These are phyloP conservation scores for Aureobasidium pullulans DNA, from an alignment of 2,329 filamentous ascomycete genomes.

Conservation along the genomic window DNA sequence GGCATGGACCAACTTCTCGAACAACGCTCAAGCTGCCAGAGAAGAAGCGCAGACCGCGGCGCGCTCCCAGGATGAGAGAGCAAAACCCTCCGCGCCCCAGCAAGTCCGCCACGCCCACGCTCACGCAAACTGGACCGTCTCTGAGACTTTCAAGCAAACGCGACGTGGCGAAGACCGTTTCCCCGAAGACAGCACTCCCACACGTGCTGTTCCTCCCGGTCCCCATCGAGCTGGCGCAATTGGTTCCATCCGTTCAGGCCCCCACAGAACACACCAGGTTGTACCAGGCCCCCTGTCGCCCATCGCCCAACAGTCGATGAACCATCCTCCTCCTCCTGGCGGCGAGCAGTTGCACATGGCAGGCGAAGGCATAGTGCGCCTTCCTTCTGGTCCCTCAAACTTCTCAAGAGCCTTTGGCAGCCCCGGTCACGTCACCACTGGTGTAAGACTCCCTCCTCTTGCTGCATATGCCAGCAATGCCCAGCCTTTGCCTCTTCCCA, in stretches of 20 bases:
- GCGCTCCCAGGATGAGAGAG: not conserved
- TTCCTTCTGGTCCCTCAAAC: conserved; percentile 19
- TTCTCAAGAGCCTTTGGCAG: not conserved
- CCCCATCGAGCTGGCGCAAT: conserved; percentile 5
- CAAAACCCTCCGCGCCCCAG: not conserved
- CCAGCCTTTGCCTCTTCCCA: conserved; percentile 1
- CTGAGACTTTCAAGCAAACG: conserved; percentile 31
- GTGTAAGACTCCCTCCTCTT: conserved; percentile 15
- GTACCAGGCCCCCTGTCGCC: conserved; percentile 22
- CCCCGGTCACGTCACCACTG: conserved; percentile 15
- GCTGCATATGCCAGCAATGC: conserved; percentile 20
- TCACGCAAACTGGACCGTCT: conserved; percentile 15
- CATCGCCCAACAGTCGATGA: conserved; percentile 23
- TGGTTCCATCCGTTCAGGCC: not conserved
- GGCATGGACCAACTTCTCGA: conserved; percentile 23
- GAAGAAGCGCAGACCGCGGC: conserved; percentile 5
- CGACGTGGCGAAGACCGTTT: conserved; percentile 18
- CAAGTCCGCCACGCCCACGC: not conserved
- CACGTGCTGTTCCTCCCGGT: conserved; percentile 16
- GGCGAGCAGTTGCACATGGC: conserved; percentile 17
- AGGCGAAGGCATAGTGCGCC: conserved; percentile 25
- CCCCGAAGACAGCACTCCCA: conserved; percentile 20
- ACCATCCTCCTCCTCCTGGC: conserved; percentile 19
- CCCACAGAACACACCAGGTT: not conserved
- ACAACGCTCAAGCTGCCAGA: conserved; percentile 10